Evolutionary conservation across 495 filamentous ascomycete genomes (phyloP).

Genomic region (Daldinia concentrica): DNA sequence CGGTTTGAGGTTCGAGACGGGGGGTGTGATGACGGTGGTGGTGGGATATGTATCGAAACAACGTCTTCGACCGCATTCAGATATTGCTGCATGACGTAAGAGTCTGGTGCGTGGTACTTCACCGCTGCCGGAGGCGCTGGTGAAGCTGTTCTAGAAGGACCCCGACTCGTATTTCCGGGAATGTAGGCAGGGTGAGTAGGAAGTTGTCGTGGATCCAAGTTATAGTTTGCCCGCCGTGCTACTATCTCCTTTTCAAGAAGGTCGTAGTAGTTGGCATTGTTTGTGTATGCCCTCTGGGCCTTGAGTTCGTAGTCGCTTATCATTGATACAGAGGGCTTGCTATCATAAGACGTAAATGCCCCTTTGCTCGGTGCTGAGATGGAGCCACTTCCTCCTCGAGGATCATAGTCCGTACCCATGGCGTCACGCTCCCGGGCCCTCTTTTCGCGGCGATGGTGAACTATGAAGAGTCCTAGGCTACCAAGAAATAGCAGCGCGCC

Average conservation of each 20-base stretch:
- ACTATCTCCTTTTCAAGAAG: constrained; percentile 29
- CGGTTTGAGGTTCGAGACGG: constrained; percentile 12
- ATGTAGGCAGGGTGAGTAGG: constrained; percentile 62
- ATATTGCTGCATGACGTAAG: constrained; percentile 41
- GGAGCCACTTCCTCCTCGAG: constrained; percentile 26
- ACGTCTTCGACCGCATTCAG: constrained; percentile 36
- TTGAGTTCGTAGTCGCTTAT: constrained; percentile 36
- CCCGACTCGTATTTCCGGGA: constrained; percentile 49
- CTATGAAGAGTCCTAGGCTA: constrained; percentile 49
- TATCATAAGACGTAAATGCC: constrained; percentile 38
- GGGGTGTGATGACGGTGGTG: constrained; percentile 8
- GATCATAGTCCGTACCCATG: constrained; percentile 19
- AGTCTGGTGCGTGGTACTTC: constrained; percentile 39
- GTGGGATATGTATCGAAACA: neutral
- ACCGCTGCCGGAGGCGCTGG: constrained; percentile 26
- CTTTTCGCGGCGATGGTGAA: constrained; percentile 55
- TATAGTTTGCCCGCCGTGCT: constrained; percentile 7
- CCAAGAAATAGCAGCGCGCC: constrained; percentile 52
- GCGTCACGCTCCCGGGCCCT: constrained; percentile 22
- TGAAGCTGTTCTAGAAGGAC: constrained; percentile 31
- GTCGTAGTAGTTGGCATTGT: constrained; percentile 47
- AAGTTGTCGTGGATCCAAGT: constrained; percentile 40
- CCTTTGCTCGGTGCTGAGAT: constrained; percentile 27
- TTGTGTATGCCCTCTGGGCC: constrained; percentile 36
- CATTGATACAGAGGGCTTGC: constrained; percentile 45